These are phyloP conservation scores for Arctium lappa DNA, from an alignment of 129 eudicot species.

Conservation along the genomic window DNA sequence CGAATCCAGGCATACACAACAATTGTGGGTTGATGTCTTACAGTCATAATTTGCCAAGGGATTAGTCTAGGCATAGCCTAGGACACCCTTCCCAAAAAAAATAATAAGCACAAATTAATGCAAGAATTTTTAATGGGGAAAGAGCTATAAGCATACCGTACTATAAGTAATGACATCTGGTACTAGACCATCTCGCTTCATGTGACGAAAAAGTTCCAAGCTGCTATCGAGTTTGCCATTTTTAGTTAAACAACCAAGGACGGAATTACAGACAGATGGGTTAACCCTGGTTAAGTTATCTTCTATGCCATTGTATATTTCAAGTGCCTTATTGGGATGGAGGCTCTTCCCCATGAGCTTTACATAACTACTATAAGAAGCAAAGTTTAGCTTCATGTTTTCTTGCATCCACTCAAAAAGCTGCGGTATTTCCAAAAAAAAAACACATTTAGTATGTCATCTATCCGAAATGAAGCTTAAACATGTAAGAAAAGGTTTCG, in stretches of 20 bases:
- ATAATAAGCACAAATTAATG: not conserved
- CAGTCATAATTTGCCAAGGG: no score
- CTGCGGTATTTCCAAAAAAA: slow-evolving; percentile 40
- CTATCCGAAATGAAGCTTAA: not conserved
- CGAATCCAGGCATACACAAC: no score
- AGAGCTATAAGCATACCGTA: slow-evolving; percentile 47
- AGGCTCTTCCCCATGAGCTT: slow-evolving; percentile 67
- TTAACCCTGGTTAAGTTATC: slow-evolving; percentile 51
- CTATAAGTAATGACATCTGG: slow-evolving; percentile 86
- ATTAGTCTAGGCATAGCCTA: no score
- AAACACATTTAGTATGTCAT: not conserved
- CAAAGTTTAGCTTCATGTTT: slow-evolving; percentile 56
- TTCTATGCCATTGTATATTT: slow-evolving; percentile 64
- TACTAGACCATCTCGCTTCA: slow-evolving; percentile 70
- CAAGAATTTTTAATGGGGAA: not conserved
- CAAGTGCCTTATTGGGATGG: slow-evolving; percentile 56
- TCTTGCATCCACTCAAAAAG: slow-evolving; percentile 89
- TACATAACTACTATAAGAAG: slow-evolving; percentile 85
- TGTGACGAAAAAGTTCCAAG: slow-evolving; percentile 61
- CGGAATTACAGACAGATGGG: slow-evolving; percentile 77
- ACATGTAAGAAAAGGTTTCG: not conserved
- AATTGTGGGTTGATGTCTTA: no score
- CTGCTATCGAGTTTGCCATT: slow-evolving; percentile 60
- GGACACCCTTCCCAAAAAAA: no score
- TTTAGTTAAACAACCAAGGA: slow-evolving; percentile 65